A percentile compares a stretch with the other conserved stretches of the same genome.
phyloP scores from a whole-genome alignment of 2,329 filamentous ascomycete species.

The Diaporthe longicolla region DNA sequence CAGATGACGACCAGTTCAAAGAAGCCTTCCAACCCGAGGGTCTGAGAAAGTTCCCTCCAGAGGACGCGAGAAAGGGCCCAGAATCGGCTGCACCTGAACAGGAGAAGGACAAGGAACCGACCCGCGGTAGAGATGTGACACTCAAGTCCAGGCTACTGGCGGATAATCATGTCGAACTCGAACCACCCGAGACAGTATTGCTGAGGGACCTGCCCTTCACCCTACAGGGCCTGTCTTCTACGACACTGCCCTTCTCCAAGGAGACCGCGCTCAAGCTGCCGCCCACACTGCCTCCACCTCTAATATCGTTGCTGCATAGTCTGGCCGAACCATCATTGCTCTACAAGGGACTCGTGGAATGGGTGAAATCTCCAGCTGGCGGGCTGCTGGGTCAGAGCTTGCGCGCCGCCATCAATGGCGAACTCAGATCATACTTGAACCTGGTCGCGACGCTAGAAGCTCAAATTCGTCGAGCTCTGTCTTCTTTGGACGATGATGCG shows the following conservation, averaged over 20 bases:
- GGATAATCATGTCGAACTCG: slow-evolving; percentile 68
- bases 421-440: slow-evolving; percentile 90
- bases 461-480: slow-evolving; percentile 87
- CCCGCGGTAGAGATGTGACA: slow-evolving; percentile 63
- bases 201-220: slow-evolving; percentile 91
- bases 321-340: slow-evolving; percentile 95
- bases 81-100: slow-evolving; percentile 51
- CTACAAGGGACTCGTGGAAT: slow-evolving; percentile 84
- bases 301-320: slow-evolving; percentile 89
- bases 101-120: slow-evolving; percentile 48
- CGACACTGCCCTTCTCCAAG: slow-evolving; percentile 82
- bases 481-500: slow-evolving; percentile 77
- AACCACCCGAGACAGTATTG: slow-evolving; percentile 76
- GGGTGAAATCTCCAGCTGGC: slow-evolving; percentile 84
- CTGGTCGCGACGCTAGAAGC: slow-evolving; percentile 93
- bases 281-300: slow-evolving; percentile 81
- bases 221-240: slow-evolving; percentile 90
- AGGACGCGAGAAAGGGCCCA: slow-evolving; percentile 55
- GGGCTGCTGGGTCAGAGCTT: slow-evolving; percentile 94
- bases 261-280: slow-evolving; percentile 82
- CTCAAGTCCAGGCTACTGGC: slow-evolving; percentile 71
- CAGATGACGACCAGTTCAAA: slow-evolving; percentile 64
- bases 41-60: slow-evolving; percentile 60
- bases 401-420: slow-evolving; percentile 85
- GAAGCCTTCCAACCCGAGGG: slow-evolving; percentile 70